Base-by-base conservation (phyloP, 345 rosid genomes). In the Syzygium aromaticum region DNA sequence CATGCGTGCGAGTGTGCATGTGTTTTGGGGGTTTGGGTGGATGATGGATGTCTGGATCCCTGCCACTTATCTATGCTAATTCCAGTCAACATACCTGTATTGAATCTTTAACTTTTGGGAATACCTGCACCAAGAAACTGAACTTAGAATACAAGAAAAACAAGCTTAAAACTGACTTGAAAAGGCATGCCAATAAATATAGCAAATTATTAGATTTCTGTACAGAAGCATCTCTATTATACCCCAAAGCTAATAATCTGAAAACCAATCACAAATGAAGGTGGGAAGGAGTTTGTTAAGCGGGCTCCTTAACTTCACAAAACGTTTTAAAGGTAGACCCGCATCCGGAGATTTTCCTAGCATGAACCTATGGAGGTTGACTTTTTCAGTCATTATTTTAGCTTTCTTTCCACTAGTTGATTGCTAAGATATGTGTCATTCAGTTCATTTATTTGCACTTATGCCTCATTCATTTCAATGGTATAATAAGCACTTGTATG, bases 71-170 rank as follows among this genome's bases (percentile, higher is more conserved):
- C 56, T 2, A 73, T 77, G 57, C 88, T 51, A 87, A 51, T 53
- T 59, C 78, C 59, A 56, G 51, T 51, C 56, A 5, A 87, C 57
- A 83, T 92, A 96, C 99, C 98, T 96, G 95, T 88, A 91, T 85
- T 22, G 98, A 94, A 89, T 96, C 98, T 89, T 96, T 96, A 78
- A 97, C 94, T 92, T 95, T 97, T 64, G 99, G 98, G 88, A 95
- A 97, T 51, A 97, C 97, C 99, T 96, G 94, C 94, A 91, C 80
- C 52, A 89, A 86, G 86, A 92, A 89, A 91, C 87, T 52, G 84
- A 86, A 73, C 23, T 67, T 67, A 67, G 78, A 67, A 67, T 67
- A 30, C 10, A 6, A 67, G 13, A 67, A 67, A 67, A 67, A 67
- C 46, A 67, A 67, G 78, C 21, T 16, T 67, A 67, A 17, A 17